phyloP scores from a whole-genome alignment of 2,329 filamentous ascomycete genomes.

The Allantophomopsis cytisporea region DNA sequence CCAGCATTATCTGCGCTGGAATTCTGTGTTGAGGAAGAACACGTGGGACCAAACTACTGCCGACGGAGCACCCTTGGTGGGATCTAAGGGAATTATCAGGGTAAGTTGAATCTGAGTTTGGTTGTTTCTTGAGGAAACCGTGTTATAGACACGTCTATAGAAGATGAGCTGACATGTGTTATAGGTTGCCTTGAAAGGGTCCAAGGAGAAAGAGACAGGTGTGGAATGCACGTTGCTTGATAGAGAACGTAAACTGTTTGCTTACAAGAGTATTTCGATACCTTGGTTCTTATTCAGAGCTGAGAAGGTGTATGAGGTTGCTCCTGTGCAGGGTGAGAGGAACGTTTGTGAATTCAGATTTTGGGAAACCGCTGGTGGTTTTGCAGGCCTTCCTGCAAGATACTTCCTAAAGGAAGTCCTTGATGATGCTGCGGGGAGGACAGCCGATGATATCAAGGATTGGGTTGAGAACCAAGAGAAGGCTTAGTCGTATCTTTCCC shows the following conservation, averaged over 20 bases:
- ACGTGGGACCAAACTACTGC: slow-evolving; percentile 5
- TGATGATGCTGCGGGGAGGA: neutral
- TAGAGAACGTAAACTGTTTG: slow-evolving; percentile 4
- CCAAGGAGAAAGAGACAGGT: neutral
- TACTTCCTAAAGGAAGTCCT: neutral
- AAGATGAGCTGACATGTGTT: neutral
- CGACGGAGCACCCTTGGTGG: slow-evolving; percentile 6
- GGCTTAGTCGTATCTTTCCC: neutral
- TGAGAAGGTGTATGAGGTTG: slow-evolving; percentile 10
- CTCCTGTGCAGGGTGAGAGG: slow-evolving; percentile 5
- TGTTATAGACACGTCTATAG: neutral
- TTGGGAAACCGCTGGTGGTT: slow-evolving; percentile 7
- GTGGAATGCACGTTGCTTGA: slow-evolving; percentile 8
- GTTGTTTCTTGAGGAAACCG: neutral
- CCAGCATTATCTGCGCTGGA: slow-evolving; percentile 6
- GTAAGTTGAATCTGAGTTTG: slow-evolving; percentile 2
- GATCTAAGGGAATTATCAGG: slow-evolving; percentile 6
- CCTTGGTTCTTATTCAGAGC: slow-evolving; percentile 7
- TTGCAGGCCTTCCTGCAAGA: slow-evolving; percentile 6
- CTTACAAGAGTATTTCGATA: slow-evolving; percentile 5
- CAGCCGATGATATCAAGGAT: neutral
- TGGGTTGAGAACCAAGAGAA: neutral
- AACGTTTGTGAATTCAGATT: slow-evolving; percentile 10
- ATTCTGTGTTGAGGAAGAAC: slow-evolving; percentile 4
- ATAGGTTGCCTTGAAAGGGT: slow-evolving; percentile 1